Percentiles rank a stretch among this genome's conserved stretches.
Conservation (phyloP, 495 filamentous ascomycete genomes). For the Collariella sp. region DNA sequence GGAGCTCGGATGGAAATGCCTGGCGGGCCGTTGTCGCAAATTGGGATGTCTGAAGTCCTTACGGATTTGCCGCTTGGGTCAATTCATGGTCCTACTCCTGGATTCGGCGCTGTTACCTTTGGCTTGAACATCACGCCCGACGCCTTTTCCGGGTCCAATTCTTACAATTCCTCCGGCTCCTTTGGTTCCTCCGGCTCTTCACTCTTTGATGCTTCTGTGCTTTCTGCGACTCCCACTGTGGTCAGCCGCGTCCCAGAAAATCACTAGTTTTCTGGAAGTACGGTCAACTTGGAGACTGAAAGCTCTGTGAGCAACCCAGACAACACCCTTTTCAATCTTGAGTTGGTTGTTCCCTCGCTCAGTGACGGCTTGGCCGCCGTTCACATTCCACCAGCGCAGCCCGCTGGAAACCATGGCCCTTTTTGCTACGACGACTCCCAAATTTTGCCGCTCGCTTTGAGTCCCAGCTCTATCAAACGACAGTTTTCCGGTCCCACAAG, state of each 20-base stretch:
- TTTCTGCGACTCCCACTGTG: background rate
- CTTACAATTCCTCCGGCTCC: too few species aligned
- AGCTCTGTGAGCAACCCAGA: background rate
- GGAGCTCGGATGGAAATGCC: too few species aligned
- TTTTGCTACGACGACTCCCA: background rate
- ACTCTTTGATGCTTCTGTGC: background rate
- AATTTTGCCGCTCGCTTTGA: background rate
- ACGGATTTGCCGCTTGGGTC: too few species aligned
- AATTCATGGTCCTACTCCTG: background rate
- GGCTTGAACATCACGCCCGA: background rate
- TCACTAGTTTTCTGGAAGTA: background rate
- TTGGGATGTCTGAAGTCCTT: too few species aligned
- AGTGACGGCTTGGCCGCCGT: background rate
- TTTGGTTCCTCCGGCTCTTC: background rate
- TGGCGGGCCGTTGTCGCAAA: too few species aligned
- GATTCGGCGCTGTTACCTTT: background rate
- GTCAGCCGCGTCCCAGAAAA: background rate
- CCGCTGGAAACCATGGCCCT: conserved; percentile 1
- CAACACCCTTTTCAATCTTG: background rate
- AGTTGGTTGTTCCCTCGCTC: background rate
- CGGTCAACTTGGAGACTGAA: background rate
- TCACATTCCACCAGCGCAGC: background rate
- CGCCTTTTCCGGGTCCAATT: background rate
- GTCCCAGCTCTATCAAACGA: background rate
- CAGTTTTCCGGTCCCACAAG: background rate